A percentile compares a stretch with the other conserved stretches of the same genome.
These are phyloP conservation scores for carrot (Daucus carota) DNA, from an alignment of 129 eudicot genomes.

Conservation along the genomic window DNA sequence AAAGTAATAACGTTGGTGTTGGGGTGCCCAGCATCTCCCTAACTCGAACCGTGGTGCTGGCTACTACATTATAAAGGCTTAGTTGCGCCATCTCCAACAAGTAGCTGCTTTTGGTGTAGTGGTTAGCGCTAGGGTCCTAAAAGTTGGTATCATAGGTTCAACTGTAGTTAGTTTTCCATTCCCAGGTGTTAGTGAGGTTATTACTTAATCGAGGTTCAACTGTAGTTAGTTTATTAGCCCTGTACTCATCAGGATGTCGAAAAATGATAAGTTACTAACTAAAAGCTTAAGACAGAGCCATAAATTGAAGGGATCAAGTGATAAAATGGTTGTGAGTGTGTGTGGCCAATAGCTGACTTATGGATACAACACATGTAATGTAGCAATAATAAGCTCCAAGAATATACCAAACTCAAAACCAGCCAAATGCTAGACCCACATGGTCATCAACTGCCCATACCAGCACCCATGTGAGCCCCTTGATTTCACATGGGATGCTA, in stretches of 20 bases:
- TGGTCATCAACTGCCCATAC: slow-evolving; percentile 26
- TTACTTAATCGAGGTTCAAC: too few relatives aligned
- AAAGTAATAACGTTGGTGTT: too few relatives aligned
- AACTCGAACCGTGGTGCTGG: too few relatives aligned
- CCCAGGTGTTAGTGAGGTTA: too few relatives aligned
- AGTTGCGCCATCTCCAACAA: too few relatives aligned
- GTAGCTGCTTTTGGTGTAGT: too few relatives aligned
- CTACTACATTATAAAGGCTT: too few relatives aligned
- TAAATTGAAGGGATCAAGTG: not conserved
- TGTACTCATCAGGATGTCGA: not conserved
- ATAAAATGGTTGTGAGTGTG: not conserved
- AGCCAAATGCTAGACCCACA: slow-evolving; percentile 21
- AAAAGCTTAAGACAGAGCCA: not conserved
- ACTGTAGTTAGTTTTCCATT: too few relatives aligned
- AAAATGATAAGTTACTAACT: not conserved
- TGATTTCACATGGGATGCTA: slow-evolving; percentile 31
- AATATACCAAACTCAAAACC: slow-evolving; percentile 3
- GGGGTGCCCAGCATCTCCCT: too few relatives aligned
- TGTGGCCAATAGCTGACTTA: not conserved
- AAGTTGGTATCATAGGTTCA: too few relatives aligned
- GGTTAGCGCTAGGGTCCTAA: too few relatives aligned
- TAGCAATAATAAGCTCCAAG: slow-evolving; percentile 1
- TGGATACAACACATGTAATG: not conserved
- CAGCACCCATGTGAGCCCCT: slow-evolving; percentile 32
- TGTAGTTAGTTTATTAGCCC: not conserved